Base-by-base conservation (phyloP, 768 basidiomycete species). In the Phanerochaete sordida region DNA sequence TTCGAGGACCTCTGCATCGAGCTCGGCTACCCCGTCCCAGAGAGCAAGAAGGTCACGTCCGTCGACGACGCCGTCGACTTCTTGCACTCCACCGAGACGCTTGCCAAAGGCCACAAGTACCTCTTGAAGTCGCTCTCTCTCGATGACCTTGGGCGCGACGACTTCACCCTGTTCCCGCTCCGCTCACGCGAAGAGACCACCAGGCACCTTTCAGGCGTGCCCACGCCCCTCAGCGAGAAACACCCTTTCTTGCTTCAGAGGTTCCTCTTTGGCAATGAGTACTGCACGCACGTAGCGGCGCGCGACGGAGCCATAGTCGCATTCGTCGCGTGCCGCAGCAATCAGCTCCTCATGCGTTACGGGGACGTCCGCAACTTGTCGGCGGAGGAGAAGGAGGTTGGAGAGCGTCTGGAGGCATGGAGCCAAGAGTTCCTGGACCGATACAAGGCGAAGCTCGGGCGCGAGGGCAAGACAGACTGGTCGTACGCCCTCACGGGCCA, bases 261-360 rank as follows among this genome's bases (percentile, higher is more conserved):
- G 31, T 62, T 62, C 48, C 62, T 62, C 23, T 12, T 24, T 19
- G 62, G 62, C 13, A 3, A 37, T 6, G 62, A 62, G 35, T 62
- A 59, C 39, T 62, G 62, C 53, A 56, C 53, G 9, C 62, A 62
- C 30, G 62, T 62, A 24, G 57, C 62, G 1, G 62, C 62, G 5
- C 37, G 62, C 23, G 46, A 50, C 9, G 62, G 62, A 2, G 9
- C 44, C 26, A 21, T 62, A 13, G 46, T 54, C 23, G 57, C 62
- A 13, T 62, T 62, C 39, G 62, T 62, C 1, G 62, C 62, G 2
- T 62, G 62, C 26, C 28, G 57, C 27, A 62, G 62, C 52, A 58
- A 59, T 43, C 50, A 51, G 49, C 57, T 62, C 3, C 58, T 62
- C n/a, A 62, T 62, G 62, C 62, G 62, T n/a, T 62, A 62, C 39